phyloP scores from a whole-genome alignment of 768 basidiomycete genomes.

The Suillus weaverae region DNA sequence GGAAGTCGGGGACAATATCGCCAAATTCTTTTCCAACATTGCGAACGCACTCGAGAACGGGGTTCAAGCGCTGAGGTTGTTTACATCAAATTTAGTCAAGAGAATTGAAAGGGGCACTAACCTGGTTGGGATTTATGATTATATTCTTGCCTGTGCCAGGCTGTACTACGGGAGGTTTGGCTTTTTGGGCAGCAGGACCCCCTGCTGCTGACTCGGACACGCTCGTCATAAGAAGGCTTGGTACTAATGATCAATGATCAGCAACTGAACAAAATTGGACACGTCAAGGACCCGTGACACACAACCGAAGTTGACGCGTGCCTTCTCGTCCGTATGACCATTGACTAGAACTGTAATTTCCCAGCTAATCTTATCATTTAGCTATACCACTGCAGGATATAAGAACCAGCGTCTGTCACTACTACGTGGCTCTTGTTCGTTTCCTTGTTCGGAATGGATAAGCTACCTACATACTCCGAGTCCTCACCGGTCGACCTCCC shows the following conservation, averaged over 20 bases:
- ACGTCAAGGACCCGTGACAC: background rate
- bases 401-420: background rate
- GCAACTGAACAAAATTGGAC: background rate
- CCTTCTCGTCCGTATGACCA: background rate
- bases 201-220: background rate
- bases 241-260: background rate
- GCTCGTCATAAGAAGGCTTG: background rate
- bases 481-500: constrained; percentile 13
- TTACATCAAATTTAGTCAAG: constrained; percentile 3
- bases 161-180: constrained; percentile 57
- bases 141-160: constrained; percentile 67
- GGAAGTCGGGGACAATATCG: constrained; percentile 91
- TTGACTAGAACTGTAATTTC: background rate
- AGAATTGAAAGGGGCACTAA: constrained; percentile 17
- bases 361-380: background rate
- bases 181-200: constrained; percentile 6
- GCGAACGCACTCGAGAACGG: constrained; percentile 81
- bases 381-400: background rate
- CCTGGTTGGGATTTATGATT: constrained; percentile 62
- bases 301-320: background rate
- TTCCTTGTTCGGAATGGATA: constrained; percentile 23
- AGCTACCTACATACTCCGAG: constrained; percentile 21
- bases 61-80: constrained; percentile 71
- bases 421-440: background rate
- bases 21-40: constrained; percentile 94